A percentile compares a stretch with the other conserved stretches of the same genome.
phyloP scores from a whole-genome alignment of 192 early-diverging fungal genomes.

The Coemansia sp. region DNA sequence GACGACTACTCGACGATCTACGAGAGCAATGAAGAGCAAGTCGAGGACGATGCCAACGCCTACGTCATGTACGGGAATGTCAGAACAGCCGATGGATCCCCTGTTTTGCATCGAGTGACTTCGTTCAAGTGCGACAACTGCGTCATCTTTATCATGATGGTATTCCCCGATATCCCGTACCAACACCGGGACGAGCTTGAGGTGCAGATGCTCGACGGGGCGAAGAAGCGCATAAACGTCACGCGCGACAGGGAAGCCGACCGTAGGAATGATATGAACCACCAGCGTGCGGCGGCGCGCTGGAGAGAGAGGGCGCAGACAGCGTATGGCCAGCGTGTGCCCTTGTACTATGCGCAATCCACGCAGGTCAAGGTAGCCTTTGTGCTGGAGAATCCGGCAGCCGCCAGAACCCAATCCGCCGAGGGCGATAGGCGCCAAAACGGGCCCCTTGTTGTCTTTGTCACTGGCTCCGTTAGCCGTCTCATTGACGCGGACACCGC shows the following conservation, averaged over 20 bases:
- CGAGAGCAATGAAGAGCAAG: conserved; percentile 25
- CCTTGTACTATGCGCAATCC: conserved; percentile 34
- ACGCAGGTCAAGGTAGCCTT: conserved; percentile 45
- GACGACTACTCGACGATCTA: conserved; percentile 32
- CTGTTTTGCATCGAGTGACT: conserved; percentile 34
- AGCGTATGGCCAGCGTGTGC: conserved; percentile 6
- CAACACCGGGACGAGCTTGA: conserved; percentile 29
- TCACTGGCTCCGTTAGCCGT: conserved; percentile 35
- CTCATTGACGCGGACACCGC: conserved; percentile 39
- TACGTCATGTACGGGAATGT: conserved; percentile 50
- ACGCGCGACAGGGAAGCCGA: conserved; percentile 7
- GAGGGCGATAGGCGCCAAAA: conserved; percentile 5
- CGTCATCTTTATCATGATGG: conserved; percentile 29
- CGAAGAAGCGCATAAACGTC: too few relatives aligned
- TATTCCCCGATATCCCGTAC: conserved; percentile 44
- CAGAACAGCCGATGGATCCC: conserved; percentile 19
- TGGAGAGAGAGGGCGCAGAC: conserved; percentile 2
- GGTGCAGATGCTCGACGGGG: conserved; percentile 30
- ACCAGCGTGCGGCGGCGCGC: conserved; percentile 8
- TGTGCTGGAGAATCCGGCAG: conserved; percentile 41
- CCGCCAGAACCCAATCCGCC: not conserved
- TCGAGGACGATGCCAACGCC: conserved; percentile 44
- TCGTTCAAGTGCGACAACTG: conserved; percentile 49
- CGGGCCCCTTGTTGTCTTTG: conserved; percentile 44
- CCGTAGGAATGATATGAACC: not conserved